phyloP scores from a whole-genome alignment of 805 yeast species.

The Lipomyces kockii region DNA sequence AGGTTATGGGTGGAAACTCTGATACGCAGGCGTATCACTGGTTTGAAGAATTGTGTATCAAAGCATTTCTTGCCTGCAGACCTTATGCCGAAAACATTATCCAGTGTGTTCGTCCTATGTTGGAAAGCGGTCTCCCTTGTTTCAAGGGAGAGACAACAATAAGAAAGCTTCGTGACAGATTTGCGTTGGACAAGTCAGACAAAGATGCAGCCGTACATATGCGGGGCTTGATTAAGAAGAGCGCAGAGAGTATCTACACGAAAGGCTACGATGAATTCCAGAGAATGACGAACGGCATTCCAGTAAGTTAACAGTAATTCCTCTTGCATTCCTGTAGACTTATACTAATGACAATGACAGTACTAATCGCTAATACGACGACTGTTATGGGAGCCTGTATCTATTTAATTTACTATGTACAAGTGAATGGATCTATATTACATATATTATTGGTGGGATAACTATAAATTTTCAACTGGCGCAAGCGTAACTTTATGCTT shows the following conservation, averaged over 20 bases:
- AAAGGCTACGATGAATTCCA: slow-evolving; percentile 98
- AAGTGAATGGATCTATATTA: not conserved
- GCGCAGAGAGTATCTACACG: slow-evolving; percentile 86
- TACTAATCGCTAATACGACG: not conserved
- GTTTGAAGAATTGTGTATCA: slow-evolving; percentile 94
- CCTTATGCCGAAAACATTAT: slow-evolving; percentile 86
- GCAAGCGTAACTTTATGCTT: slow-evolving; percentile 1
- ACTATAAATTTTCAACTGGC: slow-evolving; percentile 1
- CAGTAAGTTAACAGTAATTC: slow-evolving; percentile 45
- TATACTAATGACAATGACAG: not conserved
- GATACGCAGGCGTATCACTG: slow-evolving; percentile 85
- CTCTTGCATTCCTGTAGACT: not conserved
- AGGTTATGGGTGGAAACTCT: slow-evolving; percentile 90
- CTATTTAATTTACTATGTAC: slow-evolving; percentile 3
- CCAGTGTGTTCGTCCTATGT: slow-evolving; percentile 87
- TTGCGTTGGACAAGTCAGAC: slow-evolving; percentile 79
- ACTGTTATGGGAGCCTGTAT: not conserved
- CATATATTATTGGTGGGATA: not conserved
- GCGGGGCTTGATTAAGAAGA: slow-evolving; percentile 73
- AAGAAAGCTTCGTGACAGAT: slow-evolving; percentile 72
- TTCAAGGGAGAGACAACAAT: slow-evolving; percentile 60
- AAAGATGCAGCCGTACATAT: slow-evolving; percentile 82
- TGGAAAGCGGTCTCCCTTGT: slow-evolving; percentile 69
- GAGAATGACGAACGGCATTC: slow-evolving; percentile 94
- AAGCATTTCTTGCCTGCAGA: slow-evolving; percentile 86